A percentile compares a stretch with the other conserved stretches of the same genome.
Evolutionary conservation across 1,139 yeast genomes (phyloP).

Genomic region (Ogataea hybrid): DNA sequence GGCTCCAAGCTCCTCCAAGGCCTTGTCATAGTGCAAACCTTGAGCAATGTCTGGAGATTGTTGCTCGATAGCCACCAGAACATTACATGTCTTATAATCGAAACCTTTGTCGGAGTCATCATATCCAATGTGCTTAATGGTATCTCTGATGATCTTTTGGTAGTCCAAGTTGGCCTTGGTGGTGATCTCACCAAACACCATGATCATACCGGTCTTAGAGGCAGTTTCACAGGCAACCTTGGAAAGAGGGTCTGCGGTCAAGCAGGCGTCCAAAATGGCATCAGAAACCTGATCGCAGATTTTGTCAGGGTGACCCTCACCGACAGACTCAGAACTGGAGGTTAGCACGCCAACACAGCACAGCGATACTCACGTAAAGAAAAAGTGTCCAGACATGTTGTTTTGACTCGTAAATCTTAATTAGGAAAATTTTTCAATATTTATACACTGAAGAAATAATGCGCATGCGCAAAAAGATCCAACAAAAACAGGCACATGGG

Average conservation of each 20-base stretch:
- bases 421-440: conserved; percentile 17
- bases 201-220: conserved; percentile 97
- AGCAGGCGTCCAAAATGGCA: conserved; percentile 97
- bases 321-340: conserved; percentile 90
- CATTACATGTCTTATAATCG: conserved; percentile 99
- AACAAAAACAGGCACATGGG: conserved; percentile 12
- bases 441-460: conserved; percentile 10
- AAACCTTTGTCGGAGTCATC: conserved; percentile 96
- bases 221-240: conserved; percentile 99
- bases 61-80: conserved; percentile 97
- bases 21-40: conserved; percentile 97
- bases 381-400: conserved; percentile 31
- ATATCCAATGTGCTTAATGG: conserved; percentile 98
- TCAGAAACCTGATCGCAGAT: conserved; percentile 99
- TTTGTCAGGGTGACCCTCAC: conserved; percentile 99
- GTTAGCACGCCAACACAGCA: conserved; percentile 3
- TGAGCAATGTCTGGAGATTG: conserved; percentile 99
- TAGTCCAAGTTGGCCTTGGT: conserved; percentile 93
- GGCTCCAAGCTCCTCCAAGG: conserved; percentile 97
- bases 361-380: conserved; percentile 28
- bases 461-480: conserved; percentile 14
- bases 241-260: conserved; percentile 92
- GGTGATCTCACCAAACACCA: conserved; percentile 99
- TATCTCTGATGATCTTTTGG: conserved; percentile 97
- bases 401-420: conserved; percentile 5